A percentile compares a stretch with the other conserved stretches of the same genome.
Evolutionary conservation across 2,329 filamentous ascomycete species (phyloP).

Genomic region (Ambrosiella cleistominuta): DNA sequence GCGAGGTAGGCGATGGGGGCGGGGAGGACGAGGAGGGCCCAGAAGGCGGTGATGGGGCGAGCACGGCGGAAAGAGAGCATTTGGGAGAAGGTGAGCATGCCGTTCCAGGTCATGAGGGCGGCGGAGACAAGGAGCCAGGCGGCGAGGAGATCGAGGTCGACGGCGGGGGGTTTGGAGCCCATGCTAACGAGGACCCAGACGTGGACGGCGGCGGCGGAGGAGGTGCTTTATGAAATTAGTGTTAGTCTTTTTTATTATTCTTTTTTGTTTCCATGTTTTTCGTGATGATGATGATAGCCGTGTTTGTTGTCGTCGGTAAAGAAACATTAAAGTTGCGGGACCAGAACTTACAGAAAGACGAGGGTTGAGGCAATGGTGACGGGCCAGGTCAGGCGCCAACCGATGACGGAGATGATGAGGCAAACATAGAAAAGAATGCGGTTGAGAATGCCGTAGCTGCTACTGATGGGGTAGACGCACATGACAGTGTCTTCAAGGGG

Average conservation of each 20-base stretch:
- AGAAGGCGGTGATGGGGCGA: slow-evolving; percentile 10
- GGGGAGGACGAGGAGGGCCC: slow-evolving; percentile 10
- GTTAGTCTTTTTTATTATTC: neutral
- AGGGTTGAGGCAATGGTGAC: slow-evolving; percentile 5
- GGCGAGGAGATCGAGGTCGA: slow-evolving; percentile 10
- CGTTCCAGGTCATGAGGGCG: slow-evolving; percentile 11
- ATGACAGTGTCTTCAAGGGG: slow-evolving; percentile 11
- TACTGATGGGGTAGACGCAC: slow-evolving; percentile 12
- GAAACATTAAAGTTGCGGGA: too few species aligned
- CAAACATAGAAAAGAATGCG: slow-evolving; percentile 10
- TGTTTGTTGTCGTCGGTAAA: too few species aligned
- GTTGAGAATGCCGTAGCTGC: slow-evolving; percentile 9
- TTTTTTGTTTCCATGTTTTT: neutral
- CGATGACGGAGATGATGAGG: slow-evolving; percentile 9
- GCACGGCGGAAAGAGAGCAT: slow-evolving; percentile 11
- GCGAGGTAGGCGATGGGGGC: slow-evolving; percentile 11
- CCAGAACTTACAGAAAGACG: slow-evolving; percentile 10
- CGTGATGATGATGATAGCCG: too few species aligned
- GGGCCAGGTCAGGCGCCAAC: slow-evolving; percentile 10
- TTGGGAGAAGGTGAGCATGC: slow-evolving; percentile 11
- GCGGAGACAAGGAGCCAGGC: slow-evolving; percentile 11
- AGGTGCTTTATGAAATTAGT: neutral
- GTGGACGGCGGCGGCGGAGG: slow-evolving; percentile 8
- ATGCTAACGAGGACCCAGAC: slow-evolving; percentile 10
- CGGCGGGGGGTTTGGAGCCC: slow-evolving; percentile 5